Conservation (phyloP, 345 rosid species). For the Citrus trifoliata region DNA sequence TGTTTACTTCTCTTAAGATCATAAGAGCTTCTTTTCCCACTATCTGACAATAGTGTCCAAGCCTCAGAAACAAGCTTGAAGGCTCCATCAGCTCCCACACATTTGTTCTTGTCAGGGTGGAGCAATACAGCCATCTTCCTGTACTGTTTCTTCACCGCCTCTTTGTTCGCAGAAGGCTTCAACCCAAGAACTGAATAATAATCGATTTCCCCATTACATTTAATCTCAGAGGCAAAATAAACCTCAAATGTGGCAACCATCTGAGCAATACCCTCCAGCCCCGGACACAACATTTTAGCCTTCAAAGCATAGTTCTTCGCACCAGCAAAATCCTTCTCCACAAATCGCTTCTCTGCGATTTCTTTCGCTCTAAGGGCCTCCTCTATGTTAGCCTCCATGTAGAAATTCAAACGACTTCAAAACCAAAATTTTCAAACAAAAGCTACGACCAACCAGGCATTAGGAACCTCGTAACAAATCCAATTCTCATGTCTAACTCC, state of each 20-base stretch:
- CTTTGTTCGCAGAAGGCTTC: constrained; percentile 83
- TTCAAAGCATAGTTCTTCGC: constrained; percentile 82
- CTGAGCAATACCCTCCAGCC: constrained; percentile 82
- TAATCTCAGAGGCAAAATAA: constrained; percentile 71
- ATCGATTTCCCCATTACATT: constrained; percentile 64
- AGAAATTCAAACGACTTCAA: constrained; percentile 23
- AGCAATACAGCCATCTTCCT: constrained; percentile 89
- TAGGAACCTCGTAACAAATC: constrained; percentile 21
- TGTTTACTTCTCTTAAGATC: constrained; percentile 49
- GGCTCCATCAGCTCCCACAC: constrained; percentile 95
- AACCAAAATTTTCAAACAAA: constrained; percentile 25
- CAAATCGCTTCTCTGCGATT: constrained; percentile 80
- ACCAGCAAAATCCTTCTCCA: constrained; percentile 67
- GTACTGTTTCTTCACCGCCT: constrained; percentile 87
- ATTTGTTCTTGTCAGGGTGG: constrained; percentile 93
- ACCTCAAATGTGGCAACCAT: constrained; percentile 97
- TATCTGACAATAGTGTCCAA: constrained; percentile 76
- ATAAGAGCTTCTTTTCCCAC: constrained; percentile 59
- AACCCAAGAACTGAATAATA: constrained; percentile 85
- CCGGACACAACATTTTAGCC: constrained; percentile 76
- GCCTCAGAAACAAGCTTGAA: constrained; percentile 95
- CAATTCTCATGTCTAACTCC: constrained; percentile 26
- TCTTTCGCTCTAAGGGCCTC: constrained; percentile 88
- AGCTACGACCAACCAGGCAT: constrained; percentile 33
- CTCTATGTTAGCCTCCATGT: constrained; percentile 71